phyloP scores from a whole-genome alignment of 75 land plant genomes.

The Pseudotsuga menziesii region DNA sequence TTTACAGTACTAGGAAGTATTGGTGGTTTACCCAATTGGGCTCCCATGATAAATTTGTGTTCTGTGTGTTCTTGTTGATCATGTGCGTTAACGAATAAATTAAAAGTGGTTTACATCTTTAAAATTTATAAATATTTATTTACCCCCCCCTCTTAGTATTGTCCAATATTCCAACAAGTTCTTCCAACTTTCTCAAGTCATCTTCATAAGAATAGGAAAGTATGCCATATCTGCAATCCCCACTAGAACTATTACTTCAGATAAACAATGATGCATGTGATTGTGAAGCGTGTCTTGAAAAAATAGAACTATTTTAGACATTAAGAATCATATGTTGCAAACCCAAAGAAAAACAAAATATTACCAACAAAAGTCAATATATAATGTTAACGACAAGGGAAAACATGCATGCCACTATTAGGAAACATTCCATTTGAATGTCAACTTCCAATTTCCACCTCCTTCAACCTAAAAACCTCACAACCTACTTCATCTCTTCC shows the following conservation, averaged over 20 bases:
- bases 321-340: constrained; percentile 53
- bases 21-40: too few species aligned
- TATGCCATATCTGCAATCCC: constrained; percentile 95
- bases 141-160: too few species aligned
- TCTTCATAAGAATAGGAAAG: constrained; percentile 58
- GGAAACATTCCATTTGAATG: constrained; percentile 41
- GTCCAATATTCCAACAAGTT: too few species aligned
- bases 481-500: constrained; percentile 52
- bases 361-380: constrained; percentile 81
- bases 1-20: too few species aligned
- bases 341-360: constrained; percentile 66
- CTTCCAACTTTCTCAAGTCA: constrained; percentile 63
- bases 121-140: too few species aligned
- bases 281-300: constrained; percentile 71
- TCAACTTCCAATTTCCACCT: constrained; percentile 88
- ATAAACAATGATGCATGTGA: constrained; percentile 53
- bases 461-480: constrained; percentile 55
- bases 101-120: too few species aligned
- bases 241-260: constrained; percentile 80
- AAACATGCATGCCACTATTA: constrained; percentile 62
- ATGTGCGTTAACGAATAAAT: too few species aligned
- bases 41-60: too few species aligned
- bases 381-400: constrained; percentile 75
- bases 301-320: constrained; percentile 48
- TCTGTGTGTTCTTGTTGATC: too few species aligned